phyloP scores from a whole-genome alignment of 495 filamentous ascomycete genomes.

The Parathielavia hyrcaniae region DNA sequence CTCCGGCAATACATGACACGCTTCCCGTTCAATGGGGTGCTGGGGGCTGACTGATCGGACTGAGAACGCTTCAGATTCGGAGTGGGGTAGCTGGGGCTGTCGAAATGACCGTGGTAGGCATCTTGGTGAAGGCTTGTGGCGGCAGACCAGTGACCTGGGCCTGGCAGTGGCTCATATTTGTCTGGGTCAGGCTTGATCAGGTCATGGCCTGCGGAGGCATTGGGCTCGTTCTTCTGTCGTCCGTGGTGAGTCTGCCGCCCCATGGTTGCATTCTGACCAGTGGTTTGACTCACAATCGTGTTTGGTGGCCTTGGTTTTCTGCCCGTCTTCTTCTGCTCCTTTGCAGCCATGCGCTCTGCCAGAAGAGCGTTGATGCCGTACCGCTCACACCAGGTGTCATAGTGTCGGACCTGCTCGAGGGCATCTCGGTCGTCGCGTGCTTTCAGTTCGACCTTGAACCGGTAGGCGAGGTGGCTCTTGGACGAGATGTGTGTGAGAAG shows the following conservation, averaged over 20 bases:
- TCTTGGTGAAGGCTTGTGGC: conserved; percentile 14
- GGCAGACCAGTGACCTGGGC: conserved; percentile 16
- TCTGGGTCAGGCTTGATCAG: conserved; percentile 34
- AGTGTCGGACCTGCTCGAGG: conserved; percentile 48
- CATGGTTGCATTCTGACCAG: not conserved
- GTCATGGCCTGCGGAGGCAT: conserved; percentile 1
- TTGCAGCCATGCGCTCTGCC: conserved; percentile 61
- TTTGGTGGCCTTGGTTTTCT: conserved; percentile 22
- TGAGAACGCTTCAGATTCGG: conserved; percentile 20
- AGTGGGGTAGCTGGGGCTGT: conserved; percentile 18
- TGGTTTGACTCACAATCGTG: conserved; percentile 9
- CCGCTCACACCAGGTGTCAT: conserved; percentile 62
- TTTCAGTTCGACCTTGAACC: conserved; percentile 65
- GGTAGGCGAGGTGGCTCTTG: conserved; percentile 72
- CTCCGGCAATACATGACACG: conserved; percentile 19
- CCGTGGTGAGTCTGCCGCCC: not conserved
- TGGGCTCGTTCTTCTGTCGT: conserved; percentile 8
- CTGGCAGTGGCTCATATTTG: conserved; percentile 15
- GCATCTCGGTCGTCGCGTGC: conserved; percentile 51
- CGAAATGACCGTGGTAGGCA: conserved; percentile 21
- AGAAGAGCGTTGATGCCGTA: conserved; percentile 62
- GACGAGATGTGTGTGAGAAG: conserved; percentile 81
- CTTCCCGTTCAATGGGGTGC: conserved; percentile 19
- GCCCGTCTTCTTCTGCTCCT: conserved; percentile 55
- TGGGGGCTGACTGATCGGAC: conserved; percentile 16